phyloP scores from a whole-genome alignment of 257 asterid genomes.

The Gentiana dahurica region DNA sequence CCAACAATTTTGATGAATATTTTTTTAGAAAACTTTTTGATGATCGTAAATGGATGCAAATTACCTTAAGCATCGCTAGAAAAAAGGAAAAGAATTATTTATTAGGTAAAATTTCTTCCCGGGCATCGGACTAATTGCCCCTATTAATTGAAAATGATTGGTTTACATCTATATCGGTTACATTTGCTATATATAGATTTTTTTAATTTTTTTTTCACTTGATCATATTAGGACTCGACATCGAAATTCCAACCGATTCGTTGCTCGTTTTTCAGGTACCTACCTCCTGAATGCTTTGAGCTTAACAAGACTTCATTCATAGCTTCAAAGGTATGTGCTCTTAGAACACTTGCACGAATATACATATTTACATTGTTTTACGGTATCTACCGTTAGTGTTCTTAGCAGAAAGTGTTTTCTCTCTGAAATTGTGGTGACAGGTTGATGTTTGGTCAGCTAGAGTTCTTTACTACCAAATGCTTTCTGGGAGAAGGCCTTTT shows the following conservation, averaged over 20 bases:
- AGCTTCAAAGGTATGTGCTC: constrained; percentile 71
- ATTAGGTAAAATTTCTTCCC: no score
- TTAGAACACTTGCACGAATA: background rate
- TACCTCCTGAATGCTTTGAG: constrained; percentile 99
- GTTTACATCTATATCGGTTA: background rate
- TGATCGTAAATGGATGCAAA: no score
- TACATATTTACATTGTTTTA: no score
- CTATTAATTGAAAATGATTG: no score
- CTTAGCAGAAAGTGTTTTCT: background rate
- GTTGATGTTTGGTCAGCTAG: constrained; percentile 99
- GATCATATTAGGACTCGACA: background rate
- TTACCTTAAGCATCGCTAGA: no score
- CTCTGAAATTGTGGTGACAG: constrained; percentile 26
- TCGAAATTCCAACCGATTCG: constrained; percentile 2
- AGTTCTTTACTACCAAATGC: constrained; percentile 86
- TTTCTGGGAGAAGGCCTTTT: constrained; percentile 89
- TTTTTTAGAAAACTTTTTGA: no score
- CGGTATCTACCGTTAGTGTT: background rate
- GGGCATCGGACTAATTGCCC: no score
- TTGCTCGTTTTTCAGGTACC: constrained; percentile 49
- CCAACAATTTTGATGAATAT: no score
- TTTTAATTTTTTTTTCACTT: background rate
- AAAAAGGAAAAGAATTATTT: no score
- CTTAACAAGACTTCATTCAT: constrained; percentile 88
- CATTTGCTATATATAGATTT: background rate